Base-by-base conservation (phyloP, 2,329 filamentous ascomycete genomes). In the Chrysoporthe cubensis region DNA sequence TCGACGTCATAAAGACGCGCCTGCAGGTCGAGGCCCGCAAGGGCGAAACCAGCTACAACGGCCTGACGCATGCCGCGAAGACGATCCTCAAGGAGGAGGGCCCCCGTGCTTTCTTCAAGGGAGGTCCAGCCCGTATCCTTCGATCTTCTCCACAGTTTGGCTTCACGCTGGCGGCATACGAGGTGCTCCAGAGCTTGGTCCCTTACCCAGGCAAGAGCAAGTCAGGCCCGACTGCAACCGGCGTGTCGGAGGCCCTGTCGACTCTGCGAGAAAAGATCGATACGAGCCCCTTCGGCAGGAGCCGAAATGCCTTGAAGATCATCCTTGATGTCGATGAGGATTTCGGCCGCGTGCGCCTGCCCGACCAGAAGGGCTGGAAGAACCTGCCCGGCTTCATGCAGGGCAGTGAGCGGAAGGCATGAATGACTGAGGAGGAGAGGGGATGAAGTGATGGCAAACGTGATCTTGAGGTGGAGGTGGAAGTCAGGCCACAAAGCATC, bases 1-100 rank as follows among this genome's bases (percentile, higher is more conserved):
- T 92, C 83, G 96, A 99, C 77, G 96, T 99, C 70, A 98, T 99
- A 90, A 99, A 99, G 87, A 99, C 96, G 3, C 91, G 96, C 78
- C 86, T 99, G 69, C 96, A 99, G 80, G 96, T 99, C 68, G 96
- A 99, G 80, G 94, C 95, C 32, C 91, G 96, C 72, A 98, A 98
- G 85, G 96, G 96, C 71, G 95, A 99, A 75, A 90, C 90, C 3
- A 85, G 86, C 61, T 99, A 99, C 85, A 96, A 88, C 54, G 92
- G 92, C 59, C 86, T 99, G 60, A 88, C 93, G 66, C 93, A 99
- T 81, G 92, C 90, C 65, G 96, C 96, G 48, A 81, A 81, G 74
- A 97, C 93, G 16, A 92, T 99, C 74, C 90, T 86, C 83, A 89
- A 90, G 78, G 92, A 98, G 78, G 96, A 99, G 80, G 96, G 96